phyloP scores from a whole-genome alignment of 495 filamentous ascomycete species.

The Entonaema liquescens region DNA sequence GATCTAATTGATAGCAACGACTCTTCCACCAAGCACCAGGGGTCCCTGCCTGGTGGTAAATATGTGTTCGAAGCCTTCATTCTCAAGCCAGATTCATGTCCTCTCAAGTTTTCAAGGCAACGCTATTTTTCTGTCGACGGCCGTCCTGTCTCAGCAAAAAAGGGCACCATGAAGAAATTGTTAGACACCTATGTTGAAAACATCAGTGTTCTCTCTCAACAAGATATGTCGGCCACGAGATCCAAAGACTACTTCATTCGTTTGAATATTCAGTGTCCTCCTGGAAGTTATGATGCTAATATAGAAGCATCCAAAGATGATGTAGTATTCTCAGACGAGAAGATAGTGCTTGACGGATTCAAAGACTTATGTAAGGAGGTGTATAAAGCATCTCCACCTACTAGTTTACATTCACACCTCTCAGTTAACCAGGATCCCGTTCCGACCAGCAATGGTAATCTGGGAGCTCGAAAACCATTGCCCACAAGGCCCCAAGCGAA shows the following conservation, averaged over 20 bases:
- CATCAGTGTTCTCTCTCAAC: slow-evolving; percentile 15
- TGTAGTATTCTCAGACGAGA: slow-evolving; percentile 75
- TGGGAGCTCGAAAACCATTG: neutral
- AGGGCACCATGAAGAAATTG: slow-evolving; percentile 74
- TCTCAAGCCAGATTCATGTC: slow-evolving; percentile 60
- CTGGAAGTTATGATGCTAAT: slow-evolving; percentile 82
- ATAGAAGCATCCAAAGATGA: slow-evolving; percentile 93
- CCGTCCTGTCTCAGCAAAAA: slow-evolving; percentile 71
- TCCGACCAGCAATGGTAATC: neutral
- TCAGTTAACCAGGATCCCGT: neutral
- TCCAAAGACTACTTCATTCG: slow-evolving; percentile 74
- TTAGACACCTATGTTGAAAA: slow-evolving; percentile 49
- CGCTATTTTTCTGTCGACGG: slow-evolving; percentile 80
- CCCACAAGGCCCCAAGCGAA: slow-evolving; percentile 2
- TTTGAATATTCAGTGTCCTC: slow-evolving; percentile 75
- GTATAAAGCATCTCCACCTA: slow-evolving; percentile 50
- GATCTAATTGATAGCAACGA: slow-evolving; percentile 5
- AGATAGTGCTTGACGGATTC: slow-evolving; percentile 57
- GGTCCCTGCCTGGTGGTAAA: neutral
- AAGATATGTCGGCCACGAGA: slow-evolving; percentile 10
- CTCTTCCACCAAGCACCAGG: neutral
- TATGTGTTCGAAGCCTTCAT: slow-evolving; percentile 66
- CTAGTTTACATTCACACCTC: neutral
- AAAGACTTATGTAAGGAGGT: slow-evolving; percentile 63
- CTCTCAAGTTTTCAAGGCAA: slow-evolving; percentile 64